These are phyloP conservation scores for Verticillium albo-atrum DNA, from an alignment of 2,329 filamentous ascomycete genomes.

Conservation along the genomic window DNA sequence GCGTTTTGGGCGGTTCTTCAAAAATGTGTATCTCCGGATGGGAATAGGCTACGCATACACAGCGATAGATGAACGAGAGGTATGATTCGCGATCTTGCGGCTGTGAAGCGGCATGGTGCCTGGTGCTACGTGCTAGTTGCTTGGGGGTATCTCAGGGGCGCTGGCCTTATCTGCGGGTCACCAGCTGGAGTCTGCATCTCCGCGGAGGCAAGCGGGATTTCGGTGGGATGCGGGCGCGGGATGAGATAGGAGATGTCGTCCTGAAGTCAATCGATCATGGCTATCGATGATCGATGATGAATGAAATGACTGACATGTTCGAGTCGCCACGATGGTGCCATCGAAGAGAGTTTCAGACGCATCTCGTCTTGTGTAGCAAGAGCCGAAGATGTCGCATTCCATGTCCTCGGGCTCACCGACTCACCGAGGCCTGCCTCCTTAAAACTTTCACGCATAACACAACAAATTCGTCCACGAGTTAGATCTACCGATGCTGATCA, in stretches of 20 bases:
- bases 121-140: not conserved
- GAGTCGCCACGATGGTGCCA: not conserved
- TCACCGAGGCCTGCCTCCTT: not conserved
- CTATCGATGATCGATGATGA: not conserved
- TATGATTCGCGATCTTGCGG: not conserved
- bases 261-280: not conserved
- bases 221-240: not conserved
- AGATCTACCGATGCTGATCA: no score
- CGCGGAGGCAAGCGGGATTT: not conserved
- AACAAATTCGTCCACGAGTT: no score
- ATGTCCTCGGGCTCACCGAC: not conserved
- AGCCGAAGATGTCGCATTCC: no score
- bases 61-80: not conserved
- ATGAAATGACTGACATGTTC: not conserved
- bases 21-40: not conserved
- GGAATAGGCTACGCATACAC: not conserved
- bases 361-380: no score
- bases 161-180: slow-evolving; percentile 7
- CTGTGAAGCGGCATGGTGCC: not conserved
- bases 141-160: not conserved
- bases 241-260: not conserved
- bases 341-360: not conserved
- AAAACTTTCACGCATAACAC: no score
- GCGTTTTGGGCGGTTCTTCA: not conserved
- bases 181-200: slow-evolving; percentile 1